Percentiles rank a stretch among this genome's conserved stretches.
Evolutionary conservation across 2,329 filamentous ascomycete species (phyloP).

Genomic region (Aspergillus eucalypticola): DNA sequence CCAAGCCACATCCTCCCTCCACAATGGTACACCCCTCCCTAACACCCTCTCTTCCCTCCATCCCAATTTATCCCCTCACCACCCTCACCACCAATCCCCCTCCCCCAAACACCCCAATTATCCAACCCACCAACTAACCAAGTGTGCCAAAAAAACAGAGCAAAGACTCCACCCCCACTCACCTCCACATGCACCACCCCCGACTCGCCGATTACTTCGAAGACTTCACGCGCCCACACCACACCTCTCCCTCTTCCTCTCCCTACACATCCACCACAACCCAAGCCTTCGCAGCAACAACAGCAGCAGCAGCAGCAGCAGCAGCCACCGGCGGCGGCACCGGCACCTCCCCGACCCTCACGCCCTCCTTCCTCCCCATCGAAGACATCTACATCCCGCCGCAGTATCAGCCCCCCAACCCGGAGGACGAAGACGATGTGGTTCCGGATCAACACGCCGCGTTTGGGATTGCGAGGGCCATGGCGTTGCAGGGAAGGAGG

Average conservation of each 20-base stretch:
- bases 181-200: constrained; percentile 52
- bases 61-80: not conserved
- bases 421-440: constrained; percentile 67
- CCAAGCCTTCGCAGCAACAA: constrained; percentile 25
- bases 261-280: constrained; percentile 17
- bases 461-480: constrained; percentile 65
- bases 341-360: constrained; percentile 29
- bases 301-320: constrained; percentile 25
- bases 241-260: constrained; percentile 9
- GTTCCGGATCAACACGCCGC: constrained; percentile 68
- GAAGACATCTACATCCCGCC: constrained; percentile 64
- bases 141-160: constrained; percentile 39
- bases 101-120: not conserved
- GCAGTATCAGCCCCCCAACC: constrained; percentile 63
- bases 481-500: constrained; percentile 46
- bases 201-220: constrained; percentile 53
- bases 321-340: too few species aligned
- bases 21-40: constrained; percentile 25
- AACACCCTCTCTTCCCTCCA: not conserved
- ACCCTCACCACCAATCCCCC: not conserved
- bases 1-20: not conserved
- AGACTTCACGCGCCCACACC: constrained; percentile 50
- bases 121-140: too few species aligned
- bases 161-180: constrained; percentile 52
- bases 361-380: constrained; percentile 49